Conservation (phyloP, 148 eudicot genomes). For the Rhododendron mucronatum region DNA sequence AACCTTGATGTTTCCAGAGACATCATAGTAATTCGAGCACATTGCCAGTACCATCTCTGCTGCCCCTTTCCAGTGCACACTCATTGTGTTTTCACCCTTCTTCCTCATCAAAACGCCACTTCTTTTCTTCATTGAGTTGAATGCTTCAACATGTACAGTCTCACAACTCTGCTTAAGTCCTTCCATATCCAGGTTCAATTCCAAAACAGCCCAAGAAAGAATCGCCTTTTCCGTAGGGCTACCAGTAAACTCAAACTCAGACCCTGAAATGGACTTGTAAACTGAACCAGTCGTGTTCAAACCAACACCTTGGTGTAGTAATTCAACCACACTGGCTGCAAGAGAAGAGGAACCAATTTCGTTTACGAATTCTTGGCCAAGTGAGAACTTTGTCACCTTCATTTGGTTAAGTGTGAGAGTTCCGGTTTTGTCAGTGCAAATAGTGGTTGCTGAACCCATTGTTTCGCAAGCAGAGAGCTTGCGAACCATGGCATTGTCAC, state of each 20-base stretch:
- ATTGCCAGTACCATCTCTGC: conserved; percentile 16
- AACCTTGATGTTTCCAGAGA: conserved; percentile 1
- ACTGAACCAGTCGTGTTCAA: background rate
- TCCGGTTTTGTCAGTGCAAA: background rate
- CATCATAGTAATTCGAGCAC: conserved; percentile 17
- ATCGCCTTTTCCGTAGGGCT: background rate
- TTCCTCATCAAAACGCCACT: conserved; percentile 11
- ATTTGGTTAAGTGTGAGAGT: background rate
- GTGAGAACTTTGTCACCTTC: background rate
- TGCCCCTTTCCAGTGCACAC: conserved; percentile 2
- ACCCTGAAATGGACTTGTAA: background rate
- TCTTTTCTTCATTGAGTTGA: conserved; percentile 15
- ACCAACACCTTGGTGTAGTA: background rate
- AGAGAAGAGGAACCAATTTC: background rate
- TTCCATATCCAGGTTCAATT: background rate
- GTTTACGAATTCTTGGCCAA: background rate
- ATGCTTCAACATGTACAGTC: conserved; percentile 8
- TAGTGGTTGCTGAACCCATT: background rate
- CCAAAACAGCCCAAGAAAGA: background rate
- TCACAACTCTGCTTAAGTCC: background rate
- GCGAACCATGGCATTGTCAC: background rate
- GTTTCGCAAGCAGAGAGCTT: background rate
- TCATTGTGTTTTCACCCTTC: background rate
- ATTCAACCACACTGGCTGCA: background rate
- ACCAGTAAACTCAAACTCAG: background rate